phyloP scores from a whole-genome alignment of 1,284 basidiomycete species.

The Austroboletus niveus region DNA sequence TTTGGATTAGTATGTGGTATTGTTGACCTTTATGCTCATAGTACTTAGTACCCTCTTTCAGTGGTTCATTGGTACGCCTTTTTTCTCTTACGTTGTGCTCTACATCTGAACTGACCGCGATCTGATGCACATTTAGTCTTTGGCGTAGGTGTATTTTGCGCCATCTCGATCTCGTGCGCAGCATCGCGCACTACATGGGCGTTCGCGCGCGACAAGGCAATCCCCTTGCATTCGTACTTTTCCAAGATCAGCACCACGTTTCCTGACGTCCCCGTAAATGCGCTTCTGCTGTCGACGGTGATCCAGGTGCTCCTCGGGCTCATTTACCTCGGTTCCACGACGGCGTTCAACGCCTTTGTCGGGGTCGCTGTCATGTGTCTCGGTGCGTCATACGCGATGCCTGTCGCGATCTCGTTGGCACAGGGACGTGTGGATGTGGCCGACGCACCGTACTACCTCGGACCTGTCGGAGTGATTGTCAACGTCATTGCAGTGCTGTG shows the following conservation, averaged over 20 bases:
- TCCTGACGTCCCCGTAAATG: constrained; percentile 51
- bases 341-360: constrained; percentile 57
- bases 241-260: constrained; percentile 42
- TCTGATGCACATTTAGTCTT: constrained; percentile 38
- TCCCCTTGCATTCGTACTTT: constrained; percentile 57
- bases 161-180: constrained; percentile 61
- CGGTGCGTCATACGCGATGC: constrained; percentile 51
- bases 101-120: neutral
- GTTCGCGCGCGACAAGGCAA: constrained; percentile 68
- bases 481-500: constrained; percentile 49
- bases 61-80: constrained; percentile 47
- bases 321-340: constrained; percentile 51
- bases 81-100: neutral
- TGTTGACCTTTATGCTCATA: neutral
- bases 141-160: constrained; percentile 54
- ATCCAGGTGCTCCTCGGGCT: constrained; percentile 57
- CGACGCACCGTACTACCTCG: constrained; percentile 46
- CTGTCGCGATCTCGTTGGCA: constrained; percentile 45
- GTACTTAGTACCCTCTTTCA: constrained; percentile 13
- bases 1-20: constrained; percentile 50
- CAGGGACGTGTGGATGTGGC: constrained; percentile 38
- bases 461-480: constrained; percentile 37
- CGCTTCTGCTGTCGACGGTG: constrained; percentile 55
- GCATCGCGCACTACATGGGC: constrained; percentile 68
- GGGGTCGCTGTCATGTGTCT: constrained; percentile 57